Percentiles rank a stretch among this genome's conserved stretches.
Evolutionary conservation across 192 early-diverging fungal genomes (phyloP).

Genomic region (Podila epigama): DNA sequence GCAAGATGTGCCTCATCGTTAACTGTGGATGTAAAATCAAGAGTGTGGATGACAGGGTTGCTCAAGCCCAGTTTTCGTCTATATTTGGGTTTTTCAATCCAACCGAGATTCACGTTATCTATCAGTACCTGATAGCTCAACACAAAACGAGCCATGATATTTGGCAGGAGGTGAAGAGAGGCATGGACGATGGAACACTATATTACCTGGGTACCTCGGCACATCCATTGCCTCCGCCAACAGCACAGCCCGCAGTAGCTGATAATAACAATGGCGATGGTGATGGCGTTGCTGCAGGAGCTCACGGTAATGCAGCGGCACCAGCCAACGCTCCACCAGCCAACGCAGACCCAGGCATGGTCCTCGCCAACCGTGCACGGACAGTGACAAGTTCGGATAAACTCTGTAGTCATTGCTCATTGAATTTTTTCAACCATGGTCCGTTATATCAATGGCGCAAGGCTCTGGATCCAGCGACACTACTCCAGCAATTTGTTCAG

Average conservation of each 20-base stretch:
- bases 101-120: constrained; percentile 1
- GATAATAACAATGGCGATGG: not conserved
- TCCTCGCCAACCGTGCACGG: not conserved
- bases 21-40: constrained; percentile 13
- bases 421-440: constrained; percentile 19
- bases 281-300: not conserved
- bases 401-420: constrained; percentile 6
- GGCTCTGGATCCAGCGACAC: not conserved
- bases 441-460: constrained; percentile 43
- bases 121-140: constrained; percentile 6
- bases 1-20: constrained; percentile 31
- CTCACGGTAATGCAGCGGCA: not conserved
- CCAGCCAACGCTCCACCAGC: not conserved
- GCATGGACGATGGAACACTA: constrained; percentile 17
- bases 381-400: constrained; percentile 10
- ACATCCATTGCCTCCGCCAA: not conserved
- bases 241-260: not conserved
- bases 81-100: constrained; percentile 8
- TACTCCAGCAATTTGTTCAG: not conserved
- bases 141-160: not conserved
- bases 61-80: not conserved
- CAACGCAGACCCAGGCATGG: not conserved
- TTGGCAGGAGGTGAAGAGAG: constrained; percentile 27
- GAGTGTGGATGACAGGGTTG: constrained; percentile 23
- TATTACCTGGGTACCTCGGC: constrained; percentile 10